Conservation (phyloP, 805 yeast genomes). For the Sugiyamaella boreocaroliniensis region DNA sequence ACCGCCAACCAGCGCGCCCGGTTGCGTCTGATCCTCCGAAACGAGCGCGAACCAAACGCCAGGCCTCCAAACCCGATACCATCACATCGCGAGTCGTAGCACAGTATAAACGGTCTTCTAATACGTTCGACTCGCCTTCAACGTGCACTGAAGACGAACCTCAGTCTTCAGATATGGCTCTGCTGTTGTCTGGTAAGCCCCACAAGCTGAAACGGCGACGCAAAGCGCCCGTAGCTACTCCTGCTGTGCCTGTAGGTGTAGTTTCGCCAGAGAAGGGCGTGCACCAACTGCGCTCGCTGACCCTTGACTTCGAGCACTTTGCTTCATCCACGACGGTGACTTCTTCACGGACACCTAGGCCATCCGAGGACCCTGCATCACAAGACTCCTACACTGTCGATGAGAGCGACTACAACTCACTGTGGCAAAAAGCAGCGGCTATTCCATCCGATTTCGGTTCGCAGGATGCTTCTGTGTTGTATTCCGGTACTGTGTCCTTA, state of each 20-base stretch:
- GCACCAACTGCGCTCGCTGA: background rate
- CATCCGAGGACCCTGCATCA: too few relatives aligned
- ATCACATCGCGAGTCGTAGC: background rate
- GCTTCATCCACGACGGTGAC: too few relatives aligned
- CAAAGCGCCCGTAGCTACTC: background rate
- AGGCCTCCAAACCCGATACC: background rate
- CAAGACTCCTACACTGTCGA: too few relatives aligned
- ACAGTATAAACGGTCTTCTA: background rate
- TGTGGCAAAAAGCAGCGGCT: background rate
- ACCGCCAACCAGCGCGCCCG: background rate
- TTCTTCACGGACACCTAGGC: too few relatives aligned
- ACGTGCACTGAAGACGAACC: background rate
- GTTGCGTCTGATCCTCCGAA: background rate
- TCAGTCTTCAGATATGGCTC: background rate
- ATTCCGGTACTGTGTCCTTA: background rate
- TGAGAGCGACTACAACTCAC: background rate
- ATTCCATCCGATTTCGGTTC: background rate
- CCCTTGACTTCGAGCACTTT: background rate
- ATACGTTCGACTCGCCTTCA: background rate
- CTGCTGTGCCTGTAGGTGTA: background rate
- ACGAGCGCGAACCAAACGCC: background rate
- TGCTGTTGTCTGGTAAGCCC: background rate
- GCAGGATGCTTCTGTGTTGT: background rate
- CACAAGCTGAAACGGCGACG: background rate
- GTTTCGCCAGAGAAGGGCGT: background rate